Evolutionary conservation across 176 grass and related monocot species (phyloP), one percentile per base, ranked within the genome.

Genomic region (Coix lacrymajobi): DNA sequence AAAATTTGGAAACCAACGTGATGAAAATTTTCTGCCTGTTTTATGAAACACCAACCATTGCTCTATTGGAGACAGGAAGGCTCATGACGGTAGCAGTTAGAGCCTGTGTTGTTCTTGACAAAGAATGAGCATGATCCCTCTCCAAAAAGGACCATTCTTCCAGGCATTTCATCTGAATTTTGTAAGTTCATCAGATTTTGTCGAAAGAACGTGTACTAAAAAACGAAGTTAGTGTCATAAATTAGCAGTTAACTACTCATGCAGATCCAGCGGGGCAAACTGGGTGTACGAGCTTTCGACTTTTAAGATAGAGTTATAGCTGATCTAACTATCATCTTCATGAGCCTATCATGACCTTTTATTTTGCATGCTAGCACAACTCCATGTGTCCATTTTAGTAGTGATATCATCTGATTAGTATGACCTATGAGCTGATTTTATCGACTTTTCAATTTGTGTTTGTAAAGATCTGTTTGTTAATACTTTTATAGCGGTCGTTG

Each of bases 121-220:
- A 81, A 72, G 90, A 89, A 89, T 26, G 87, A 22, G 10, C 79
- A 73, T 93, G 71, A 52, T 89, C 81, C 32, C 68, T 79, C 83
- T 93, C 88, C 52, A 96, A 8, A 22, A 82, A 78, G 86, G 83
- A 79, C 86, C 91, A 96, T 73, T 91, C 80, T 29, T 92, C 88
- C 62, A 96, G 77, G 88, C 87, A 83, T 69, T 20, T 30, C 84
- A 92, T 91, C 94, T 97, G 84, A 63, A 82, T 73, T 2, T 61
- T 75, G 12, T 43, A 62, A 73, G 6, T 6, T 66, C 57, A 31
- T 56, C 1, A 54, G 34, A 83, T 46, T 31, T 38, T 71, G 14
- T 26, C 4, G 37, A 43, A 31, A 71, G 0, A 63, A 75, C 1
- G 0, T 29, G 51, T 34, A 74, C 15, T 61, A 22, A n/a, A 7